Percentiles rank a stretch among this genome's conserved stretches.
Conservation (phyloP, 2,329 filamentous ascomycete genomes). For the Phoma sp. region DNA sequence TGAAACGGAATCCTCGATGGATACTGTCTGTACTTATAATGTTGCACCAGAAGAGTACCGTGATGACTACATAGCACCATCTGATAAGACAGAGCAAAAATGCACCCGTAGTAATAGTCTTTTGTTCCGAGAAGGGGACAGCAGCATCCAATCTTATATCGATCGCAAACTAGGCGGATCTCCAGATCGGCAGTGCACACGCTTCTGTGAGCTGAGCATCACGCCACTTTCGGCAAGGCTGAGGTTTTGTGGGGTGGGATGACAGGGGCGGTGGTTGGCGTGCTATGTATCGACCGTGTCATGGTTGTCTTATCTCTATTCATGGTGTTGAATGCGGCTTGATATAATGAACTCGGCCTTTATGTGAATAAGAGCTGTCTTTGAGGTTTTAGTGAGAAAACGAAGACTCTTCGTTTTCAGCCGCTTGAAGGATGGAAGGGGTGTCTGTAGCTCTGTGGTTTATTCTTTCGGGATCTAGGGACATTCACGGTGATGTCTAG, state of each 20-base stretch:
- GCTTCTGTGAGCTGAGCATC: slow-evolving; percentile 33
- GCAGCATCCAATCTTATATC: neutral
- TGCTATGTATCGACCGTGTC: no score
- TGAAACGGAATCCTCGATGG: neutral
- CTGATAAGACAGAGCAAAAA: neutral
- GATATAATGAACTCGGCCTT: no score
- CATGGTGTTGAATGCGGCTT: no score
- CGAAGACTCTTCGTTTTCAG: no score
- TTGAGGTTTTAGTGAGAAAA: no score
- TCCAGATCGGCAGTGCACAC: neutral
- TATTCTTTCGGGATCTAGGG: no score
- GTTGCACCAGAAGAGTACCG: slow-evolving; percentile 5
- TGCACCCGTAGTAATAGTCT: neutral
- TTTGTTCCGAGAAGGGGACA: neutral
- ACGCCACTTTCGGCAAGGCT: slow-evolving; percentile 29
- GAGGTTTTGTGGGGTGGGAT: neutral
- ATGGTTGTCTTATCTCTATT: no score
- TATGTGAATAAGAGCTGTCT: no score
- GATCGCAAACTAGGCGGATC: neutral
- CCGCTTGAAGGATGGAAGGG: no score
- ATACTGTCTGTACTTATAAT: neutral
- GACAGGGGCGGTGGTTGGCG: neutral
- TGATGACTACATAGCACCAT: slow-evolving; percentile 5
- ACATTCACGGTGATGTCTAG: no score
- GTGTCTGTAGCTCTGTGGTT: no score